These are phyloP conservation scores for Alectoria sarmentosa DNA, from an alignment of 495 filamentous ascomycete genomes.

Conservation along the genomic window DNA sequence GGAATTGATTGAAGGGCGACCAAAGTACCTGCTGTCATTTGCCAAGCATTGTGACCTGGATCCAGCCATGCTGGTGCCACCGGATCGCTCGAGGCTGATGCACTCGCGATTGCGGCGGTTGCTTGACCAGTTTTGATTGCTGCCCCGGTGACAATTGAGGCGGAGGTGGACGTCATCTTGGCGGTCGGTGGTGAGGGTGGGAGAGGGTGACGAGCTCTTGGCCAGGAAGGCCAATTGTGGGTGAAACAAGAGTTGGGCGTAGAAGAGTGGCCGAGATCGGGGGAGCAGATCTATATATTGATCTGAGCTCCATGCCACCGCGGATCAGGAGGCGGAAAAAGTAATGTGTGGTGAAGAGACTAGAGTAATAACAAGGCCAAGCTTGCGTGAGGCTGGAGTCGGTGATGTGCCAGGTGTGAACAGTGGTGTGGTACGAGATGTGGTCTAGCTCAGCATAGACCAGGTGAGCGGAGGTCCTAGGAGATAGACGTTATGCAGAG, in stretches of 20 bases:
- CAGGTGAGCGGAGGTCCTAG: neutral
- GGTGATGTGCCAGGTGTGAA: no score
- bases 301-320: neutral
- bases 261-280: neutral
- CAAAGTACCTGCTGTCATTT: constrained; percentile 47
- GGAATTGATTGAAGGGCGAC: constrained; percentile 48
- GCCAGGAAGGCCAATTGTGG: constrained; percentile 9
- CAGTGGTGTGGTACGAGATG: neutral
- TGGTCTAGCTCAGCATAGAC: constrained; percentile 17
- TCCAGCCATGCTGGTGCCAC: constrained; percentile 36
- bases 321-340: neutral
- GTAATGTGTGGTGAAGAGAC: neutral
- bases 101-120: constrained; percentile 13
- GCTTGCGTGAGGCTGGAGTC: neutral
- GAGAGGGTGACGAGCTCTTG: neutral
- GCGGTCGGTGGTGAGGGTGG: neutral
- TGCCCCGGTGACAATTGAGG: constrained; percentile 5
- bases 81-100: constrained; percentile 14
- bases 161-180: constrained; percentile 11
- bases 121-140: constrained; percentile 12
- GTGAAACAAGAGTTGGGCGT: neutral
- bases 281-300: constrained; percentile 5
- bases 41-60: constrained; percentile 51
- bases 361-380: neutral
- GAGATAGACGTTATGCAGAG: neutral